phyloP scores from a whole-genome alignment of 2,329 filamentous ascomycete genomes.

The Stemphylium lycopersici region DNA sequence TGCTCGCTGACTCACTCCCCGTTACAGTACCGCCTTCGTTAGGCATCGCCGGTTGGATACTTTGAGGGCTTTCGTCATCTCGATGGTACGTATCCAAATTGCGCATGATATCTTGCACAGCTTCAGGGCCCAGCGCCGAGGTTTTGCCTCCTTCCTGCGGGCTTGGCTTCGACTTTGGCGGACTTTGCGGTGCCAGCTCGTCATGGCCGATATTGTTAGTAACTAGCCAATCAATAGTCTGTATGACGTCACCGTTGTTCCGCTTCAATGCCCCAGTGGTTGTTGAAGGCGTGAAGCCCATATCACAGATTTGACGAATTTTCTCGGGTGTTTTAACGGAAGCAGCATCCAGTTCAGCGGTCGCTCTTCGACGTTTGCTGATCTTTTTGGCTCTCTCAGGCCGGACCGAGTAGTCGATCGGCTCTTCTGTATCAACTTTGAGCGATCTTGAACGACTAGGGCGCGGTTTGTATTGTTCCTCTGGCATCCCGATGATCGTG shows the following conservation, averaged over 20 bases:
- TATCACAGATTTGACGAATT: constrained; percentile 42
- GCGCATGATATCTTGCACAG: constrained; percentile 10
- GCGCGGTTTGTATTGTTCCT: constrained; percentile 45
- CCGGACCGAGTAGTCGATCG: constrained; percentile 38
- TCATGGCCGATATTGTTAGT: constrained; percentile 33
- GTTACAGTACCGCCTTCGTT: not conserved
- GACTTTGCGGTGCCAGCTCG: constrained; percentile 34
- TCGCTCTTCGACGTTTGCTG: constrained; percentile 34
- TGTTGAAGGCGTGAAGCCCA: constrained; percentile 44
- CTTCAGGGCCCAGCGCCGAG: constrained; percentile 1
- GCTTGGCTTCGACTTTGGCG: constrained; percentile 12
- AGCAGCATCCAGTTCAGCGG: constrained; percentile 6
- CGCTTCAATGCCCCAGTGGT: constrained; percentile 33
- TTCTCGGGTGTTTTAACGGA: constrained; percentile 35
- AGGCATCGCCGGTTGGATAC: not conserved
- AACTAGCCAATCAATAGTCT: constrained; percentile 42
- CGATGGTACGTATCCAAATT: constrained; percentile 10
- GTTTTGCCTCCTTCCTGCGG: not conserved
- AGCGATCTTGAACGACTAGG: constrained; percentile 47
- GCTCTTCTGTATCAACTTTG: constrained; percentile 23
- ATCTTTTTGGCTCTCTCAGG: constrained; percentile 36
- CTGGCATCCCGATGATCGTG: constrained; percentile 28
- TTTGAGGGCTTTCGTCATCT: not conserved
- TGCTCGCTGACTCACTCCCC: not conserved
- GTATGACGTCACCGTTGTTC: constrained; percentile 38